A percentile compares a stretch with the other conserved stretches of the same genome.
Evolutionary conservation across 2,329 filamentous ascomycete genomes (phyloP).

Genomic region (Fusarium bactridioides): DNA sequence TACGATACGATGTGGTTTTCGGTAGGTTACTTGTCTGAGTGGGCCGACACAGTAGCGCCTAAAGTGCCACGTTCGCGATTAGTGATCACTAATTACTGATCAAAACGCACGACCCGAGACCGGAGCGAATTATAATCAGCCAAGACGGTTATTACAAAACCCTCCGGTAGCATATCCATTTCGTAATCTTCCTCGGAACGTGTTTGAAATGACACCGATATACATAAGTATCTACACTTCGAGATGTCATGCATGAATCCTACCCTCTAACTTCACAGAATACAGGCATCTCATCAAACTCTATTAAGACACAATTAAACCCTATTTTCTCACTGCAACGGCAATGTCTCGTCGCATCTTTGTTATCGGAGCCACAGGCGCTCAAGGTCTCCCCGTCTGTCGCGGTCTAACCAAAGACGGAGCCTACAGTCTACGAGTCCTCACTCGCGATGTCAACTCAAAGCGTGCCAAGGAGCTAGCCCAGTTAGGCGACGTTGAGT

Average conservation of each 20-base stretch:
- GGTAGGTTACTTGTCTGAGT: accelerated
- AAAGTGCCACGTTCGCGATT: neutral
- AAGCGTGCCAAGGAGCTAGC: neutral
- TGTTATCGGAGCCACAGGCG: slow-evolving; percentile 13
- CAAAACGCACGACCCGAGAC: neutral
- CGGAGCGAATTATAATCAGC: neutral
- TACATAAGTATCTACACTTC: accelerated
- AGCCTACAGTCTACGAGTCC: slow-evolving; percentile 1
- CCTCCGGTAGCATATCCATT: accelerated
- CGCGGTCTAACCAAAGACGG: slow-evolving; percentile 2
- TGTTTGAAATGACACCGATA: accelerated
- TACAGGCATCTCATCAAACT: accelerated
- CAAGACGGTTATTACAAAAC: neutral
- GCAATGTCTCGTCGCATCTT: neutral
- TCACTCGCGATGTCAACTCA: slow-evolving; percentile 4
- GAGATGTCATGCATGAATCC: neutral
- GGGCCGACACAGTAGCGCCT: neutral
- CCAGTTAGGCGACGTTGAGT: neutral
- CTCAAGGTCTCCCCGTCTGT: slow-evolving; percentile 15
- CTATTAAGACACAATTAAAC: accelerated
- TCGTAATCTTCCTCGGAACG: neutral
- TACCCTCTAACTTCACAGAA: accelerated
- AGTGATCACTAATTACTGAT: neutral
- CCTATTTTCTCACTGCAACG: accelerated
- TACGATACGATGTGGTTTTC: neutral